Evolutionary conservation across 2,329 filamentous ascomycete species (phyloP).

Genomic region (Alternaria brassicae): DNA sequence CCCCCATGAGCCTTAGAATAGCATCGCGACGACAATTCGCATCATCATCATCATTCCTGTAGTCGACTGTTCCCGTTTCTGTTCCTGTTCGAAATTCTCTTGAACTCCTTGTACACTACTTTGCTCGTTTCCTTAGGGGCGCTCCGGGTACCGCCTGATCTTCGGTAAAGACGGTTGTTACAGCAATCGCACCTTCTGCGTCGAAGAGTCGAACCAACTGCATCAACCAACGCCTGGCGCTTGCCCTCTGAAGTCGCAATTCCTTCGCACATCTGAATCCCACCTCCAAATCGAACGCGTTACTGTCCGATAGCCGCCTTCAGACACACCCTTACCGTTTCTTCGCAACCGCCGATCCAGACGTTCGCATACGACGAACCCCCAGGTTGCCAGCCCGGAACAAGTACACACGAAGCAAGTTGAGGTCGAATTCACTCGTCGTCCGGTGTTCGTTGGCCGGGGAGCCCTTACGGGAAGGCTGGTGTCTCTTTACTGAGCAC

Average conservation of each 20-base stretch:
- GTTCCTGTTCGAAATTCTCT: background rate
- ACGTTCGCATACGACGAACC: background rate
- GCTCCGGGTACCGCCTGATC: slow-evolving; percentile 3
- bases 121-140: background rate
- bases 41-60: background rate
- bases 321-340: background rate
- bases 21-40: slow-evolving; percentile 5
- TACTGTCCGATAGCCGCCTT: background rate
- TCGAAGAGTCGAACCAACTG: slow-evolving; percentile 3
- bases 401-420: background rate
- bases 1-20: slow-evolving; percentile 11
- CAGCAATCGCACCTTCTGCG: slow-evolving; percentile 8
- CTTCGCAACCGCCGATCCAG: slow-evolving; percentile 1
- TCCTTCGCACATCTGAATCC: background rate
- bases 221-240: background rate
- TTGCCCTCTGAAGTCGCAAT: background rate
- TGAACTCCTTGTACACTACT: background rate
- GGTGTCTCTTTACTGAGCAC: slow-evolving; percentile 33
- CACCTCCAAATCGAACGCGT: background rate
- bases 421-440: slow-evolving; percentile 18
- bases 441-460: slow-evolving; percentile 20
- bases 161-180: slow-evolving; percentile 4
- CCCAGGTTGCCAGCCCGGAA: background rate
- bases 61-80: background rate
- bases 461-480: slow-evolving; percentile 20